Percentiles rank a stretch among this genome's conserved stretches.
Evolutionary conservation across 1,139 yeast genomes (phyloP).

Genomic region (Kurtzmaniella quercitrusa): DNA sequence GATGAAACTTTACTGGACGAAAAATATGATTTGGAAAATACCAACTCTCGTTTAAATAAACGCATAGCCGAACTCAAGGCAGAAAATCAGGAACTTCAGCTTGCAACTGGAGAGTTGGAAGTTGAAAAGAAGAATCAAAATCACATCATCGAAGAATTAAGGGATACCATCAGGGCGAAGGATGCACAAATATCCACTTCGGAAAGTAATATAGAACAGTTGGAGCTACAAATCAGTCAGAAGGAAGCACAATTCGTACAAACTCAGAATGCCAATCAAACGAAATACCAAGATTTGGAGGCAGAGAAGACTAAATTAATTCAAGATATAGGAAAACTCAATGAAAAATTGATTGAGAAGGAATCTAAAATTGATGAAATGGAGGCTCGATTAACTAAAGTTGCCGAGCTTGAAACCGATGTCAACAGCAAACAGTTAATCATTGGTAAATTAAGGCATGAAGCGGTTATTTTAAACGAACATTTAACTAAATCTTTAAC

Average conservation of each 20-base stretch:
- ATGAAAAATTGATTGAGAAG: constrained; percentile 9
- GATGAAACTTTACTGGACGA: constrained; percentile 44
- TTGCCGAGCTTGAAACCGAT: constrained; percentile 27
- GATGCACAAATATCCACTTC: constrained; percentile 14
- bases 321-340: constrained; percentile 12
- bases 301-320: constrained; percentile 8
- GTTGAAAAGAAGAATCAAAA: constrained; percentile 40
- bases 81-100: constrained; percentile 43
- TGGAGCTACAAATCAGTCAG: not conserved
- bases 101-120: constrained; percentile 45
- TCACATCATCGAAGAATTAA: constrained; percentile 45
- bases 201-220: constrained; percentile 1
- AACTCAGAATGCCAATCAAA: constrained; percentile 14
- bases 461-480: constrained; percentile 91
- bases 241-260: constrained; percentile 11
- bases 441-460: constrained; percentile 89
- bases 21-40: constrained; percentile 41
- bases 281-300: constrained; percentile 15
- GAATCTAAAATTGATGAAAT: constrained; percentile 16
- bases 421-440: constrained; percentile 70
- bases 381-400: constrained; percentile 15
- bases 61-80: constrained; percentile 37
- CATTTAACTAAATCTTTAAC: constrained; percentile 89
- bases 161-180: constrained; percentile 25
- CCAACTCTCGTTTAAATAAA: constrained; percentile 29